Percentiles rank a stretch among this genome's conserved stretches.
These are phyloP conservation scores for Diversispora epigaea DNA, from an alignment of 192 early-diverging fungal genomes.

Conservation along the genomic window DNA sequence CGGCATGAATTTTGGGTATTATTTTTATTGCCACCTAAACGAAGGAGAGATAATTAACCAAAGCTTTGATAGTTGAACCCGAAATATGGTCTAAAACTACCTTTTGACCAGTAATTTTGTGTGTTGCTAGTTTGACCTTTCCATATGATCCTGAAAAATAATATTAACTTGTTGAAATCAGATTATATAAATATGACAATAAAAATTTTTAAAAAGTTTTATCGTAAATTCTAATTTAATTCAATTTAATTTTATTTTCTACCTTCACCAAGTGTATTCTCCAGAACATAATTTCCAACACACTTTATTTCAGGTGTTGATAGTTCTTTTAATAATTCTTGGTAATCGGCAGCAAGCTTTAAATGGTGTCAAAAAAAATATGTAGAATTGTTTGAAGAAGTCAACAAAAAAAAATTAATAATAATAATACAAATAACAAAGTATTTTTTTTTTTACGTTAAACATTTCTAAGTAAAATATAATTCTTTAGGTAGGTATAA, in stretches of 20 bases:
- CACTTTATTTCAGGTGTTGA: conserved; percentile 52
- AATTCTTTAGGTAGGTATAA: background rate
- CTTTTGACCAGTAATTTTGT: conserved; percentile 56
- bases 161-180: background rate
- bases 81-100: background rate
- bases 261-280: conserved; percentile 56
- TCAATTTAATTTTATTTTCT: background rate
- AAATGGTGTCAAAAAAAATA: background rate
- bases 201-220: background rate
- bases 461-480: background rate
- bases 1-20: conserved; percentile 58
- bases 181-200: no score
- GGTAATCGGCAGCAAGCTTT: conserved; percentile 59
- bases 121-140: conserved; percentile 63
- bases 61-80: no score
- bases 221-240: background rate
- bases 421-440: no score
- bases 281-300: conserved; percentile 58
- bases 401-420: background rate
- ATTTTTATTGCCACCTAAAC: conserved; percentile 61
- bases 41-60: background rate
- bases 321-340: conserved; percentile 62
- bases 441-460: no score
- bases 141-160: conserved; percentile 54
- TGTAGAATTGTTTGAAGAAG: background rate